These are phyloP conservation scores for Sporothrix schenckii DNA, from an alignment of 2,329 filamentous ascomycete genomes.

Conservation along the genomic window DNA sequence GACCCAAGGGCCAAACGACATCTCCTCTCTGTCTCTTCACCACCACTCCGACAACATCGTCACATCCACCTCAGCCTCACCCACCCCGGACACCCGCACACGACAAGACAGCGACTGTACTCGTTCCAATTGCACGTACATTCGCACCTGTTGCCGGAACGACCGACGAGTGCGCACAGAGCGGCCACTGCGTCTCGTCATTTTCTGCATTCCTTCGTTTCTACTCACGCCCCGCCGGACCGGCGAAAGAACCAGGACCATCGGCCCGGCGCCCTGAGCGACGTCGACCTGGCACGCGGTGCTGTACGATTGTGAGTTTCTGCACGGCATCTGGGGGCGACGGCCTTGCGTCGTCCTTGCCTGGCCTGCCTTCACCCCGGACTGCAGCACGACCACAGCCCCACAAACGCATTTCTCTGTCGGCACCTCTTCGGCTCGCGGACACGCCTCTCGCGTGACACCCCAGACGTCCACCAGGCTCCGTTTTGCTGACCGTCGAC, in stretches of 20 bases:
- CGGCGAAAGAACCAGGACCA: no score
- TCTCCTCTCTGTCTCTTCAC: neutral
- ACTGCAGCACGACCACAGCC: neutral
- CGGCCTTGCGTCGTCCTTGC: neutral
- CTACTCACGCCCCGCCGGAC: slow-evolving; percentile 1
- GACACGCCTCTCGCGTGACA: no score
- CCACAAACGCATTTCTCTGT: slow-evolving; percentile 2
- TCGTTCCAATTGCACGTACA: neutral
- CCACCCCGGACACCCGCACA: neutral
- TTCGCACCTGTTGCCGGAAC: neutral
- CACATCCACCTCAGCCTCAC: neutral
- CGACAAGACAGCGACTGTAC: neutral
- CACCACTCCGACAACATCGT: neutral
- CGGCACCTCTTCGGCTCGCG: slow-evolving; percentile 5
- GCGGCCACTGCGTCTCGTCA: neutral
- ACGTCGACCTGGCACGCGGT: neutral
- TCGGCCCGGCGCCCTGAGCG: neutral
- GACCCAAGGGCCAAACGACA: slow-evolving; percentile 10
- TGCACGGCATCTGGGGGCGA: neutral
- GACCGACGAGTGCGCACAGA: neutral
- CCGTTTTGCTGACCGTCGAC: neutral
- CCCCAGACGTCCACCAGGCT: neutral
- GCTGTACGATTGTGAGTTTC: neutral
- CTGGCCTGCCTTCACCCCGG: no score
- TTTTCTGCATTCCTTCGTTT: neutral